Base-by-base conservation (phyloP, 345 rosid species). In the Eucalyptus curtisii region DNA sequence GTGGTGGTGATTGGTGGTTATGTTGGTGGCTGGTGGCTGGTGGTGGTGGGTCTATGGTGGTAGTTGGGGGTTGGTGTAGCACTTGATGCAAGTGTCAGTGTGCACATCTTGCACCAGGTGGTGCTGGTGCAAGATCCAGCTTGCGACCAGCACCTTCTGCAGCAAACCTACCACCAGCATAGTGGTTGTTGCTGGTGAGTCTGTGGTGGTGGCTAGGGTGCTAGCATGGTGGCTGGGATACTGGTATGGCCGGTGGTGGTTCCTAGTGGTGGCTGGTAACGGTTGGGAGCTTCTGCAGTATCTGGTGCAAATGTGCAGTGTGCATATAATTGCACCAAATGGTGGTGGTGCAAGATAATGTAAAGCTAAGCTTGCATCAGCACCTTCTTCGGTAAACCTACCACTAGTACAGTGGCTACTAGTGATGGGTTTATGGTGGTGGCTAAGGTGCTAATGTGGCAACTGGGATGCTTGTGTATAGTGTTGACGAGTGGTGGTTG, bases 191-290 rank as follows among this genome's bases (percentile, higher is more conserved):
- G 2, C 2, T 50, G 0, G 53, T 50, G 9, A 17, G 22, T 50
- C 0, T 7, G 0, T 49, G 20, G 7, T 49, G 3, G 52, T 15
- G 3, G 52, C 52, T 49, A 0, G n/a, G 7, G 52, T 49, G 3
- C 17, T 48, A 48, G 49, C 4, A 2, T 48, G 49, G 15, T 48
- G 15, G 15, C 2, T 48, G 0, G 49, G 6, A 4, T 48, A 13
- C 3, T 15, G 0, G 20, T 49, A 7, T 49, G 52, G 20, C 3
- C 15, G 3, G 7, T 49, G 7, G 20, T 15, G 20, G 8, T 49
- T 0, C 1, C 0, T 16, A 6, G 7, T 49, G 20, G 0, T 49
- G 52, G 20, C 3, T 49, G 3, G 19, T 49, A 2, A 0, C 0
- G 0, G 19, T 49, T 15, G 0, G 19, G 52, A 49, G 52, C 19